Percentiles rank a stretch among this genome's conserved stretches.
Conservation (phyloP, 805 yeast genomes). For the Candida quercuum region DNA sequence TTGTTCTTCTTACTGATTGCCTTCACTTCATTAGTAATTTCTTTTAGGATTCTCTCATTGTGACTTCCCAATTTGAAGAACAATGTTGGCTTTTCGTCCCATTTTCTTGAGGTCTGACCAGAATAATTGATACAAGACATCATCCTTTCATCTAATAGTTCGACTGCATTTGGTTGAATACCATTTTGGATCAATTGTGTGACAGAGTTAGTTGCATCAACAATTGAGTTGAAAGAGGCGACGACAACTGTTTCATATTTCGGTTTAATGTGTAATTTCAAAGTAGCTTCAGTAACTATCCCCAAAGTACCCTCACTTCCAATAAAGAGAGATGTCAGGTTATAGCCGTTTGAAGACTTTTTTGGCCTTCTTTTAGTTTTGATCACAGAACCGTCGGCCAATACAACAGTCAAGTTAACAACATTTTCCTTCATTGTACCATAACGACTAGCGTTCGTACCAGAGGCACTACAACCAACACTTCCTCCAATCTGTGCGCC, state of each 20-base stretch:
- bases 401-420: slow-evolving; percentile 60
- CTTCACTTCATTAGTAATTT: slow-evolving; percentile 40
- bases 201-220: slow-evolving; percentile 69
- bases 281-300: slow-evolving; percentile 69
- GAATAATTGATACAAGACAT: slow-evolving; percentile 58
- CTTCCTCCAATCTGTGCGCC: slow-evolving; percentile 78
- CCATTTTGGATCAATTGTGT: slow-evolving; percentile 57
- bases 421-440: slow-evolving; percentile 79
- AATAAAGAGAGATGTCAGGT: slow-evolving; percentile 63
- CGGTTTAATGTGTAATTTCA: slow-evolving; percentile 63
- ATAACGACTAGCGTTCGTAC: slow-evolving; percentile 70
- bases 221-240: slow-evolving; percentile 59
- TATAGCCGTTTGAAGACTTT: slow-evolving; percentile 75
- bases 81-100: slow-evolving; percentile 55
- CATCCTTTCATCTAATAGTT: slow-evolving; percentile 65
- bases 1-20: slow-evolving; percentile 44
- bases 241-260: slow-evolving; percentile 59
- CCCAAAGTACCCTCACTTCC: slow-evolving; percentile 83
- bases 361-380: slow-evolving; percentile 71
- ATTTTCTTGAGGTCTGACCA: slow-evolving; percentile 46
- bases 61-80: slow-evolving; percentile 59
- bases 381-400: slow-evolving; percentile 73
- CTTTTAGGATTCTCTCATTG: slow-evolving; percentile 33
- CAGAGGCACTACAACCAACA: slow-evolving; percentile 73
- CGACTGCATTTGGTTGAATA: slow-evolving; percentile 65